phyloP scores from a whole-genome alignment of 257 asterid genomes.

The Jacaranda copaia region DNA sequence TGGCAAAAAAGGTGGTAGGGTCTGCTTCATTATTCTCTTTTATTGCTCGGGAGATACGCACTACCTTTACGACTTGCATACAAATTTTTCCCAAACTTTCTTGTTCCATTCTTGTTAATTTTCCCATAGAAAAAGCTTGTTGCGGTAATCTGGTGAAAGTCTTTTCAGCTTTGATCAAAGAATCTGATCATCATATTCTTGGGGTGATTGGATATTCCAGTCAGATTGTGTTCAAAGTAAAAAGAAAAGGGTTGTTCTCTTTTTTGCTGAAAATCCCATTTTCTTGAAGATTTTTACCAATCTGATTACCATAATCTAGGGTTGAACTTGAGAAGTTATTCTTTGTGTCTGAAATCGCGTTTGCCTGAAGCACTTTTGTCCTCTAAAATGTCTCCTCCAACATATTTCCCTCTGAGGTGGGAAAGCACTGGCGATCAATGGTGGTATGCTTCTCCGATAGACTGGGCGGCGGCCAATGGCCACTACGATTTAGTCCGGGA shows the following conservation, averaged over 20 bases:
- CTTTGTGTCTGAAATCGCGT: constrained; percentile 27
- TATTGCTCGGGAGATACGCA: constrained; percentile 26
- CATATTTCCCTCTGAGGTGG: constrained; percentile 92
- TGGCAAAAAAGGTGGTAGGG: constrained; percentile 35
- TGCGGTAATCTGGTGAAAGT: background rate
- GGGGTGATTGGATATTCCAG: no score
- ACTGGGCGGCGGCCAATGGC: constrained; percentile 97
- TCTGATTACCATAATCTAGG: constrained; percentile 9
- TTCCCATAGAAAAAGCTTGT: background rate
- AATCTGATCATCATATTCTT: background rate
- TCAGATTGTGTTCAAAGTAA: no score
- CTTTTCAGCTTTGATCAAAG: background rate
- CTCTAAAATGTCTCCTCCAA: constrained; percentile 65
- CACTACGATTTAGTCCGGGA: constrained; percentile 87
- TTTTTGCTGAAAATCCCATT: constrained; percentile 6
- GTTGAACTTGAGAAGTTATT: background rate
- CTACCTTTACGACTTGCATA: background rate
- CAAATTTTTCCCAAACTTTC: constrained; percentile 10
- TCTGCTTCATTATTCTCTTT: constrained; percentile 29
- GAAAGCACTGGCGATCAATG: constrained; percentile 99
- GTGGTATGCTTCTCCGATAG: constrained; percentile 99
- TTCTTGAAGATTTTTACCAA: background rate
- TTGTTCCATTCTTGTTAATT: constrained; percentile 6
- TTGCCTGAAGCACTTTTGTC: background rate
- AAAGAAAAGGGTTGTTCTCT: background rate